These are phyloP conservation scores for Volvox carteri DNA, from an alignment of 163 green algal species.

Conservation along the genomic window DNA sequence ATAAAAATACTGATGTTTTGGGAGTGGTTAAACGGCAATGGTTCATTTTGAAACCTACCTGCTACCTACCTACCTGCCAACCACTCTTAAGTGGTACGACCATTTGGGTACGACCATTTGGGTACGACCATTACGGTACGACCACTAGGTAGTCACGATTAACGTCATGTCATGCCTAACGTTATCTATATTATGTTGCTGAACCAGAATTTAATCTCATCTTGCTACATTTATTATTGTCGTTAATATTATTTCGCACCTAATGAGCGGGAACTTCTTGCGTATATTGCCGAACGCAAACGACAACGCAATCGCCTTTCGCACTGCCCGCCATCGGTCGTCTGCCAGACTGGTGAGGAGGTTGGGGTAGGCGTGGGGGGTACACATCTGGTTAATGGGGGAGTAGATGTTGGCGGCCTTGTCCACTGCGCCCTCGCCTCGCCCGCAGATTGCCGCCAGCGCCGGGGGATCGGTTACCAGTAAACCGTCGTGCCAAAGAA, in stretches of 20 bases:
- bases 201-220: too few relatives aligned
- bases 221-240: too few relatives aligned
- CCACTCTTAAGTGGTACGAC: too few relatives aligned
- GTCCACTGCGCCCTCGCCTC: slow-evolving; percentile 66
- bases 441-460: slow-evolving; percentile 65
- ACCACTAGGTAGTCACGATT: too few relatives aligned
- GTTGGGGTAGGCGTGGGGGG: slow-evolving; percentile 63
- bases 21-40: too few relatives aligned
- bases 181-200: too few relatives aligned
- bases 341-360: slow-evolving; percentile 71
- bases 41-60: too few relatives aligned
- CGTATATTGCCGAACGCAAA: slow-evolving; percentile 73
- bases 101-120: too few relatives aligned
- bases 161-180: too few relatives aligned
- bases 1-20: too few relatives aligned
- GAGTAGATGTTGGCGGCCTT: slow-evolving; percentile 56
- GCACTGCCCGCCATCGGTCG: slow-evolving; percentile 67
- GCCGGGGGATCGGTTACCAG: slow-evolving; percentile 67
- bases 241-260: slow-evolving; percentile 34
- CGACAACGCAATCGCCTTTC: slow-evolving; percentile 71
- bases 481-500: slow-evolving; percentile 68
- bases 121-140: too few relatives aligned
- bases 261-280: slow-evolving; percentile 72
- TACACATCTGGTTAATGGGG: slow-evolving; percentile 63
- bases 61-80: too few relatives aligned